Evolutionary conservation across 139 green algal genomes (phyloP).

Genomic region (Asterochloris sp.): DNA sequence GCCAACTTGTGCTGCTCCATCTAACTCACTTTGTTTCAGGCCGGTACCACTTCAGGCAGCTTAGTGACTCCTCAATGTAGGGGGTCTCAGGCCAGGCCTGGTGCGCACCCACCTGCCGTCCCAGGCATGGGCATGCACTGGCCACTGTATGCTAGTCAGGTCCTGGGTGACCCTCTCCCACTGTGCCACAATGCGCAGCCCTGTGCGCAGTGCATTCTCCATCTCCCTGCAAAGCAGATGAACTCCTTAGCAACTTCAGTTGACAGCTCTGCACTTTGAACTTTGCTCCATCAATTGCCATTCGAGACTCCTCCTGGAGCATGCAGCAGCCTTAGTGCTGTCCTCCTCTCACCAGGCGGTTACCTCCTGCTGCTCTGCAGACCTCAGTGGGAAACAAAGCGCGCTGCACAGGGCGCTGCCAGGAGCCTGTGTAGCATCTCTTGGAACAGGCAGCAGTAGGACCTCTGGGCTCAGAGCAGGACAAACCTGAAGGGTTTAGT

Average conservation of each 20-base stretch:
- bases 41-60: slow-evolving; percentile 20
- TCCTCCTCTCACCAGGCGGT: too few relatives aligned
- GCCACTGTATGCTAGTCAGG: slow-evolving; percentile 20
- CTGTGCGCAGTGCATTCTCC: slow-evolving; percentile 15
- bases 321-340: too few relatives aligned
- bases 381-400: too few relatives aligned
- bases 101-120: slow-evolving; percentile 7
- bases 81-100: background rate
- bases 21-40: background rate
- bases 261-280: too few relatives aligned
- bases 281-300: too few relatives aligned
- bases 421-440: too few relatives aligned
- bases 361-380: too few relatives aligned
- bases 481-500: background rate
- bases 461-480: background rate
- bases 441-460: too few relatives aligned
- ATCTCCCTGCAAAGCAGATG: slow-evolving; percentile 7
- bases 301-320: too few relatives aligned
- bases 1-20: background rate
- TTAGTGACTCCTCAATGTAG: slow-evolving; percentile 12
- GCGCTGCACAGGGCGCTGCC: too few relatives aligned
- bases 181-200: slow-evolving; percentile 15
- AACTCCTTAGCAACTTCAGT: background rate
- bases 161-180: slow-evolving; percentile 24
- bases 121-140: slow-evolving; percentile 3